phyloP scores from a whole-genome alignment of 345 rosid genomes.

The Angophora floribunda region DNA sequence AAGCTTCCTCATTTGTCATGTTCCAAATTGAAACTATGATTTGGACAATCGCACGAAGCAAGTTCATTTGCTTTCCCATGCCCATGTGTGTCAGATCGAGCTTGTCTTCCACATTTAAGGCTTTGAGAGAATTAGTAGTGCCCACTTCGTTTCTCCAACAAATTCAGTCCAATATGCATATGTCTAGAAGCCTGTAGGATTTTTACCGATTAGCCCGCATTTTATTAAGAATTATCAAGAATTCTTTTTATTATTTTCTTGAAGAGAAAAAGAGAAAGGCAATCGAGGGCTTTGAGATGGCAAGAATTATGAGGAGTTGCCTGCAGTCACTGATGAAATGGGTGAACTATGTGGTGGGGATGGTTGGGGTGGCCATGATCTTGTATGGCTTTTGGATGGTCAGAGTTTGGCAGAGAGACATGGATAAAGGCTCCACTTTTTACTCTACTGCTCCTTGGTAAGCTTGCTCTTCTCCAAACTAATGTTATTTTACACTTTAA shows the following conservation, averaged over 20 bases:
- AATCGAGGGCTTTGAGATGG: conserved; percentile 1
- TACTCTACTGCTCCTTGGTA: conserved; percentile 25
- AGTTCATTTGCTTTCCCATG: background rate
- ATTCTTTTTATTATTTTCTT: background rate
- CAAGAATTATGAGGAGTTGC: conserved; percentile 14
- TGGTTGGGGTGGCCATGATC: conserved; percentile 41
- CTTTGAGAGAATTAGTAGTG: background rate
- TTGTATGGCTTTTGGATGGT: conserved; percentile 45
- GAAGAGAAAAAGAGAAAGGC: background rate
- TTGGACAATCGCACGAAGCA: background rate
- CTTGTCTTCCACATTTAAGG: background rate
- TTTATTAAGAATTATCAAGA: background rate
- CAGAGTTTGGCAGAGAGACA: conserved; percentile 43
- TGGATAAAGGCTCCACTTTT: conserved; percentile 9
- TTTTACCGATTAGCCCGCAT: background rate
- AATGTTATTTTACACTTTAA: background rate
- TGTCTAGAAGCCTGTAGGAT: background rate
- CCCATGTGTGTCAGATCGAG: background rate
- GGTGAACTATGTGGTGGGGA: conserved; percentile 32
- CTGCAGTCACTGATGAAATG: conserved; percentile 23
- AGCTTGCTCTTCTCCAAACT: background rate
- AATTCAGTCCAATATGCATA: background rate
- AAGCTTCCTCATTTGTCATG: background rate
- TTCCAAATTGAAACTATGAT: background rate
- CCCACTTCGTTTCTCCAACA: background rate